Evolutionary conservation across 1,139 yeast genomes (phyloP).

Genomic region (Geotrichum citri-aurantii): DNA sequence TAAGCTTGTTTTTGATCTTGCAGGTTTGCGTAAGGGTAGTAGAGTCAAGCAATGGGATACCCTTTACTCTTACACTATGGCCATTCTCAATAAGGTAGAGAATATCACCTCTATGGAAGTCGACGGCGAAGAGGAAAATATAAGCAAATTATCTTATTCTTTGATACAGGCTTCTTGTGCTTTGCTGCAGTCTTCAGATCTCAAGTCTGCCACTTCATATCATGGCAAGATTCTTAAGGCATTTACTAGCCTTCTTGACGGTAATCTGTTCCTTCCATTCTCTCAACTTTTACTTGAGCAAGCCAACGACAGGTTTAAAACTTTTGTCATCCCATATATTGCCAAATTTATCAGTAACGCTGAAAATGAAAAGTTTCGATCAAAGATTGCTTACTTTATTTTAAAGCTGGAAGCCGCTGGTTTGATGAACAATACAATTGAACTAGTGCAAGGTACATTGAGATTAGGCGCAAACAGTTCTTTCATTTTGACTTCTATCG

Average conservation of each 20-base stretch:
- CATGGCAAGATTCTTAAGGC: slow-evolving; percentile 20
- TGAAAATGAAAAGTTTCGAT: slow-evolving; percentile 5
- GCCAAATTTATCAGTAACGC: slow-evolving; percentile 19
- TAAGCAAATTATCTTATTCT: slow-evolving; percentile 2
- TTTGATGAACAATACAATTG: slow-evolving; percentile 18
- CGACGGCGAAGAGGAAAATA: not conserved
- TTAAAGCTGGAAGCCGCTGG: slow-evolving; percentile 18
- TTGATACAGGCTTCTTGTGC: slow-evolving; percentile 17
- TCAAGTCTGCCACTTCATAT: slow-evolving; percentile 24
- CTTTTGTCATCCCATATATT: slow-evolving; percentile 23
- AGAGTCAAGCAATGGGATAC: slow-evolving; percentile 36
- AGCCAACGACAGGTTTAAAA: slow-evolving; percentile 26
- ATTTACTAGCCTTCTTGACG: slow-evolving; percentile 12
- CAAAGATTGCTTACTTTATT: slow-evolving; percentile 15
- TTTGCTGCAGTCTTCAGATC: slow-evolving; percentile 25
- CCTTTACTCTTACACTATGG: slow-evolving; percentile 19
- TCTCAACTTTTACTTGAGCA: slow-evolving; percentile 38
- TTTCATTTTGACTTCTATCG: slow-evolving; percentile 4
- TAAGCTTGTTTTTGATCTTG: slow-evolving; percentile 28
- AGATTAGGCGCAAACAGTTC: slow-evolving; percentile 1
- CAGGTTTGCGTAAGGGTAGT: slow-evolving; percentile 38
- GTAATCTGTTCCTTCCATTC: slow-evolving; percentile 32
- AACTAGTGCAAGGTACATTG: slow-evolving; percentile 16
- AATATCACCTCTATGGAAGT: not conserved
- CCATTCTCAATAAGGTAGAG: slow-evolving; percentile 5